phyloP scores from a whole-genome alignment of 1,284 basidiomycete species.

The Ceratobasidium sp. region DNA sequence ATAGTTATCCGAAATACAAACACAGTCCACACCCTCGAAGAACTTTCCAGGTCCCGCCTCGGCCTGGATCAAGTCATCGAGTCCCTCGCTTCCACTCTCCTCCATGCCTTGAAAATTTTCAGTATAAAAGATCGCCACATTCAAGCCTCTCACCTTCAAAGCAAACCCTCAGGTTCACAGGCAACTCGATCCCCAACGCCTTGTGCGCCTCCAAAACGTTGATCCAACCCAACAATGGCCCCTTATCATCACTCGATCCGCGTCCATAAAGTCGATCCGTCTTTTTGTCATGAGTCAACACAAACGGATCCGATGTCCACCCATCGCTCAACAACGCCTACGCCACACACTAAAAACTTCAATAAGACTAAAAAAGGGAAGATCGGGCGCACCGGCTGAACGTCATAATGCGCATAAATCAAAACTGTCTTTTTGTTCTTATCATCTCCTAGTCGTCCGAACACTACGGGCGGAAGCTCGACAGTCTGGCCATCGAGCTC shows the following conservation, averaged over 20 bases:
- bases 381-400: slow-evolving; percentile 76
- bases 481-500: slow-evolving; percentile 83
- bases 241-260: slow-evolving; percentile 94
- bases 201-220: slow-evolving; percentile 94
- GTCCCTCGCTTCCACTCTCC: slow-evolving; percentile 93
- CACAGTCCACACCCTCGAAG: slow-evolving; percentile 93
- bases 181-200: slow-evolving; percentile 80
- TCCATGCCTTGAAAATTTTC: slow-evolving; percentile 80
- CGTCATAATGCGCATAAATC: slow-evolving; percentile 92
- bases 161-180: slow-evolving; percentile 95
- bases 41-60: slow-evolving; percentile 83
- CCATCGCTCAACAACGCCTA: slow-evolving; percentile 69
- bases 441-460: slow-evolving; percentile 88
- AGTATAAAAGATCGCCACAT: not conserved
- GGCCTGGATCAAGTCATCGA: slow-evolving; percentile 89
- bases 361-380: not conserved
- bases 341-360: not conserved
- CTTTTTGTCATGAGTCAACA: slow-evolving; percentile 76
- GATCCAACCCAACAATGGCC: slow-evolving; percentile 93
- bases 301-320: slow-evolving; percentile 94
- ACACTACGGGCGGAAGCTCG: slow-evolving; percentile 87
- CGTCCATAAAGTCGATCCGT: slow-evolving; percentile 88
- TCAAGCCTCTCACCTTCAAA: slow-evolving; percentile 76
- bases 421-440: slow-evolving; percentile 92
- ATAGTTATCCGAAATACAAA: slow-evolving; percentile 96